Evolutionary conservation across 495 filamentous ascomycete genomes (phyloP).

Genomic region (Haplographium delicatum): DNA sequence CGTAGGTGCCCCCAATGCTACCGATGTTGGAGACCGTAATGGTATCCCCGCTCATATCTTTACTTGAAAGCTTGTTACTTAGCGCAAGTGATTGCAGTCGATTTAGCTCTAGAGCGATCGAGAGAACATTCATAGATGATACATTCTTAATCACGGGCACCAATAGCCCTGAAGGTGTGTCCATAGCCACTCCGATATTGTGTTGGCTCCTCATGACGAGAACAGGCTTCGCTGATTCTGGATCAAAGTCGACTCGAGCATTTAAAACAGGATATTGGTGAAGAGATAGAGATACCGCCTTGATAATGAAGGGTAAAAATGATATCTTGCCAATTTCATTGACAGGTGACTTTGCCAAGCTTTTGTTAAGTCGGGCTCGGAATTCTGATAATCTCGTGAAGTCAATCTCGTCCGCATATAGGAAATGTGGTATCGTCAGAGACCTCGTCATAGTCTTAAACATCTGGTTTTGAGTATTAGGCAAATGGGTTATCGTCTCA

Average conservation of each 20-base stretch:
- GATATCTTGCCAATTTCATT: conserved; percentile 59
- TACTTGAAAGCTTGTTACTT: conserved; percentile 65
- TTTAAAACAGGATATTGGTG: conserved; percentile 82
- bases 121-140: conserved; percentile 60
- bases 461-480: conserved; percentile 83
- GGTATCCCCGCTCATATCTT: conserved; percentile 80
- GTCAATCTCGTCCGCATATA: conserved; percentile 83
- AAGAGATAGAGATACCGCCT: conserved; percentile 83
- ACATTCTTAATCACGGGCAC: conserved; percentile 95
- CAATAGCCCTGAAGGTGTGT: conserved; percentile 82
- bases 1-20: conserved; percentile 90
- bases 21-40: conserved; percentile 97
- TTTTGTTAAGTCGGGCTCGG: conserved; percentile 62
- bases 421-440: conserved; percentile 85
- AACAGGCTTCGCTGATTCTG: conserved; percentile 48
- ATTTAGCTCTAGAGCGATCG: conserved; percentile 70
- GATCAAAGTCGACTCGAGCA: conserved; percentile 62
- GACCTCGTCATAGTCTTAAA: conserved; percentile 98
- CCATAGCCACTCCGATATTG: conserved; percentile 96
- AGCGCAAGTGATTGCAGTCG: conserved; percentile 68
- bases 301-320: conserved; percentile 90
- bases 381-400: conserved; percentile 66
- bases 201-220: conserved; percentile 75
- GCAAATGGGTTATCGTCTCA: conserved; percentile 63
- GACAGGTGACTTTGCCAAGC: conserved; percentile 29